phyloP scores from a whole-genome alignment of 805 yeast genomes.

The Saccharomyces paradoxus region DNA sequence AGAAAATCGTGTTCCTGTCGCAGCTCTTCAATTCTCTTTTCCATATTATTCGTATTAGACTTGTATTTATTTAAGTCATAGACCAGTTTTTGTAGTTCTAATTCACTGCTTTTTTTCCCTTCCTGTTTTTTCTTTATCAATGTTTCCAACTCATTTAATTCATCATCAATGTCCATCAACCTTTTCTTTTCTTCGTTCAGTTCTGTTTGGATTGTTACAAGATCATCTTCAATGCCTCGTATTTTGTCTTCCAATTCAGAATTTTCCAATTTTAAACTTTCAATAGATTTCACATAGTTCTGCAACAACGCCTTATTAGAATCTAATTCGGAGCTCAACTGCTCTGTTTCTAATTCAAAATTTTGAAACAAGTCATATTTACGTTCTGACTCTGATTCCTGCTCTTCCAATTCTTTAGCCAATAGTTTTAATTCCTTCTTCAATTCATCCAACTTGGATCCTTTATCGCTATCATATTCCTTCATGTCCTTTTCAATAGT shows the following conservation, averaged over 20 bases:
- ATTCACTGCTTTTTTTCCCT: slow-evolving; percentile 37
- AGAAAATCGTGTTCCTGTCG: slow-evolving; percentile 66
- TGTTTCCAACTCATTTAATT: slow-evolving; percentile 50
- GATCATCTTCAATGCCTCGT: slow-evolving; percentile 21
- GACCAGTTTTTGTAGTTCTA: slow-evolving; percentile 45
- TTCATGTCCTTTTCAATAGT: slow-evolving; percentile 65
- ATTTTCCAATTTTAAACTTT: slow-evolving; percentile 30
- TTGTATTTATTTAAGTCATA: slow-evolving; percentile 48
- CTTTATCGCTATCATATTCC: slow-evolving; percentile 74
- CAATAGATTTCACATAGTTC: slow-evolving; percentile 30
- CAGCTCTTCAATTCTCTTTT: slow-evolving; percentile 37
- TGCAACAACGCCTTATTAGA: slow-evolving; percentile 22
- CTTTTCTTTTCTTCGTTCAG: slow-evolving; percentile 41
- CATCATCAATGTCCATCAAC: slow-evolving; percentile 66
- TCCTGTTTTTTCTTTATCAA: slow-evolving; percentile 38
- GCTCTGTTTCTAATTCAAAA: slow-evolving; percentile 64
- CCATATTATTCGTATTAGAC: slow-evolving; percentile 32
- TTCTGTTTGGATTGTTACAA: slow-evolving; percentile 21
- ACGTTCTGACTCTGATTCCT: slow-evolving; percentile 37
- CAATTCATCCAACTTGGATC: slow-evolving; percentile 64
- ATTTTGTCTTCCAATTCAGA: slow-evolving; percentile 31
- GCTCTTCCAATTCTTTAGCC: slow-evolving; percentile 27
- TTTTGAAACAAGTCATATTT: slow-evolving; percentile 51
- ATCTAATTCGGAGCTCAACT: slow-evolving; percentile 47
- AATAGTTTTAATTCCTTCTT: slow-evolving; percentile 43